Evolutionary conservation across 352 stramenopile genomes (phyloP).

Genomic region (Pilasporangium apinafurcum): DNA sequence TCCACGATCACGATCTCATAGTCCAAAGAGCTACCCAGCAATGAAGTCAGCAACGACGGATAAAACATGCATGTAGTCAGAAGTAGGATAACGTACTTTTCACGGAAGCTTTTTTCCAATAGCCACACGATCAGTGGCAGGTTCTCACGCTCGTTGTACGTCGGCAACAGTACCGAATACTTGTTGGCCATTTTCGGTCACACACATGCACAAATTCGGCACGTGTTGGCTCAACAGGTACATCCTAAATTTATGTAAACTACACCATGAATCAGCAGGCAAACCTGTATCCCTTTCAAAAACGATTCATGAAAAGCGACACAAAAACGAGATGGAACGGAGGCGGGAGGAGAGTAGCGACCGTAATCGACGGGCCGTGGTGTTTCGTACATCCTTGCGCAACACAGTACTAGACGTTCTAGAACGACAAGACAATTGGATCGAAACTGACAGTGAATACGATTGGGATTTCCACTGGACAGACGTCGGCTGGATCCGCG

Average conservation of each 20-base stretch:
- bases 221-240: no score
- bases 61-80: background rate
- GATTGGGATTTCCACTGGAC: conserved; percentile 86
- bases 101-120: conserved; percentile 91
- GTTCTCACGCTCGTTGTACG: conserved; percentile 99
- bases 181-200: no score
- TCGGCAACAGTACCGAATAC: conserved; percentile 96
- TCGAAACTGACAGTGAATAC: conserved; percentile 65
- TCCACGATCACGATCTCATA: conserved; percentile 99
- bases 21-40: conserved; percentile 49
- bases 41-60: background rate
- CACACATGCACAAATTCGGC: no score
- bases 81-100: conserved; percentile 53
- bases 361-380: conserved; percentile 10
- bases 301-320: no score
- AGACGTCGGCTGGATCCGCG: conserved; percentile 78
- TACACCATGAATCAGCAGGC: no score
- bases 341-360: background rate
- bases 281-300: no score
- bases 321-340: no score
- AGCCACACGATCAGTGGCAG: conserved; percentile 97
- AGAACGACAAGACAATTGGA: conserved; percentile 36
- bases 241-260: background rate
- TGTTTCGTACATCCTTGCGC: conserved; percentile 59
- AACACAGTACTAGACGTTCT: conserved; percentile 84